Evolutionary conservation across 2,329 filamentous ascomycete species (phyloP), one percentile per base, ranked within the genome.

Genomic region (Fusarium sp.): DNA sequence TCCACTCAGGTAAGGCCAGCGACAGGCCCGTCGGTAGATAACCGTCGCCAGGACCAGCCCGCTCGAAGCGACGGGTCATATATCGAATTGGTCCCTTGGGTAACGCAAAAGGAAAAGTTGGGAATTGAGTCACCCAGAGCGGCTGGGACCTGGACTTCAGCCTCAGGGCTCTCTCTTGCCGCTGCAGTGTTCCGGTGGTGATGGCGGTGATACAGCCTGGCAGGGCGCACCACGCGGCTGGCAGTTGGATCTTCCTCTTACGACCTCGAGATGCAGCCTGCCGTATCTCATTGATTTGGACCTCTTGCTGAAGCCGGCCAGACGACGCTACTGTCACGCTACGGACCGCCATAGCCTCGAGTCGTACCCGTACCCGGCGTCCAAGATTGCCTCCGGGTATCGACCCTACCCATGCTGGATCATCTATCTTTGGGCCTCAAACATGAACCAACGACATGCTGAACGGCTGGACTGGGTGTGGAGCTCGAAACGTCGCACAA

Each of bases 161-260:
- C 30, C 35, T 67, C 72, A 67, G 69, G 56, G 50, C 72, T 73
- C 43, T 59, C 37, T 37, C 25, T 62, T 72, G 48, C 65, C 65
- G 32, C 70, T 75, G 72, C 66, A 73, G 69, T 27, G 59, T 67
- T 41, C 72, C 72, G 66, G 50, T 54, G 61, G 37, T 45, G 54
- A 61, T 43, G 59, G 41, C 37, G 30, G 37, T 43, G 25, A 25
- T 70, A 52, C 58, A 60, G 32, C 32, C 11, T 35, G 18, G 35
- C 23, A 34, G 43, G 64, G 39, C 43, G 54, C 68, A 45, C 56
- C 48, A 45, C 16, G 61, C 65, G 50, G 65, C 62, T 72, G 66
- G 56, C 62, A 72, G 65, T 64, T 64, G 65, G 58, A 70, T 74
- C 64, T 58, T 37, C 54, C 43, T 59, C 39, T 35, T 52, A 63